phyloP scores from a whole-genome alignment of 148 eudicot genomes.

The Chenopodium suecicum region DNA sequence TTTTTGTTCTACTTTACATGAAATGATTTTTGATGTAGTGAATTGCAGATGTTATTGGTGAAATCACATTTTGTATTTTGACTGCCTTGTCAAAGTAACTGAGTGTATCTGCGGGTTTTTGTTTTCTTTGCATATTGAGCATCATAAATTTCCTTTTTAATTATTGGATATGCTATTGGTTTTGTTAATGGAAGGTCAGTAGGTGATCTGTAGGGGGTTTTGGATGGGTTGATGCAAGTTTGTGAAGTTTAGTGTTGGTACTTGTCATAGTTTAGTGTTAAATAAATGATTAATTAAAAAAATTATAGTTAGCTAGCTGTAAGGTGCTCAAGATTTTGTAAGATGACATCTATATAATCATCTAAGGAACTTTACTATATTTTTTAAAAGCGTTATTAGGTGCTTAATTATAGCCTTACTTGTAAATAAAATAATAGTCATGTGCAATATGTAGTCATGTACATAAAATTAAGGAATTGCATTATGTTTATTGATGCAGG shows the following conservation, averaged over 20 bases:
- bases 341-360: background rate
- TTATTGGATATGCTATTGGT: background rate
- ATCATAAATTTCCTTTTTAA: background rate
- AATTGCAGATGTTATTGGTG: background rate
- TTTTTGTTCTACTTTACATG: no score
- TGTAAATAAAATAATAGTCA: no score
- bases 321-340: background rate
- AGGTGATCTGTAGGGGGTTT: background rate
- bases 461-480: background rate
- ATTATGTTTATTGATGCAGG: slow-evolving; percentile 38
- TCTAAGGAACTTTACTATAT: background rate
- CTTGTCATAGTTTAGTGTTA: background rate
- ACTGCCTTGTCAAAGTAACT: background rate
- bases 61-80: background rate
- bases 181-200: background rate
- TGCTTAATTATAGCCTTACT: no score
- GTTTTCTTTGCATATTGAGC: background rate
- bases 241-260: background rate
- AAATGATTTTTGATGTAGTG: no score
- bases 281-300: background rate
- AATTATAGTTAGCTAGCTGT: background rate
- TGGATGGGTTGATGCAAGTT: background rate
- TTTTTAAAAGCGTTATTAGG: no score
- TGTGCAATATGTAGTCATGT: no score
- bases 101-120: background rate